phyloP scores from a whole-genome alignment of 495 filamentous ascomycete genomes.

The Glutinoglossum americanum region DNA sequence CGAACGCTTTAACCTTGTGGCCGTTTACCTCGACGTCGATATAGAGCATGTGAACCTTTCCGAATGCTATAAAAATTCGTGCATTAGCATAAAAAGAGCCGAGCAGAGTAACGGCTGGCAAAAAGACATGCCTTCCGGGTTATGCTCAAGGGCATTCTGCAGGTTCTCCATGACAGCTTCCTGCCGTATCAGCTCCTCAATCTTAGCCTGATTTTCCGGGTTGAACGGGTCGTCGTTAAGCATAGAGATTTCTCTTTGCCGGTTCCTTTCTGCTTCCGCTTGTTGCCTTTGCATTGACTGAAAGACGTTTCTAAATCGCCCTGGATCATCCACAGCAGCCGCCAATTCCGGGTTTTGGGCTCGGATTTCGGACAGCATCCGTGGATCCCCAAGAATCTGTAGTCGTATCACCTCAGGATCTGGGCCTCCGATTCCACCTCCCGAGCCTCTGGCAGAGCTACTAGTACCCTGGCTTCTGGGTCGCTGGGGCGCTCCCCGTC shows the following conservation, averaged over 20 bases:
- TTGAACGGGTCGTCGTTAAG: constrained; percentile 88
- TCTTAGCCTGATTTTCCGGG: constrained; percentile 69
- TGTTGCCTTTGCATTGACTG: constrained; percentile 42
- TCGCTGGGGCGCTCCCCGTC: background rate
- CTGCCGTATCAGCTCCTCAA: constrained; percentile 91
- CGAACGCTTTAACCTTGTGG: constrained; percentile 79
- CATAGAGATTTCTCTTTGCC: constrained; percentile 55
- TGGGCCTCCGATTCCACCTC: constrained; percentile 21
- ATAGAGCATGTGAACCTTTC: constrained; percentile 84
- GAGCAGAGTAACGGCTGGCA: background rate
- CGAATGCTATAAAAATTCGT: constrained; percentile 45
- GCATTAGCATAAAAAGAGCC: background rate
- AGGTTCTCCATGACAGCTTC: constrained; percentile 84
- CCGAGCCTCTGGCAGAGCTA: constrained; percentile 9
- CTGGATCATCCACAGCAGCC: constrained; percentile 53
- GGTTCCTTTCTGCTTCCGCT: constrained; percentile 43
- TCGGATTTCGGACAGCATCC: constrained; percentile 42
- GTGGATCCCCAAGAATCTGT: constrained; percentile 61
- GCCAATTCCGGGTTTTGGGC: constrained; percentile 53
- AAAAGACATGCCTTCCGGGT: constrained; percentile 63
- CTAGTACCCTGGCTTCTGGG: constrained; percentile 17
- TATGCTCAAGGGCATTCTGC: constrained; percentile 87
- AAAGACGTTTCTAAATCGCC: constrained; percentile 49
- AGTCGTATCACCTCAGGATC: constrained; percentile 70
- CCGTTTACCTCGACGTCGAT: constrained; percentile 91